Conservation (phyloP, 1,139 yeast species). For the Taphrina deformans region DNA sequence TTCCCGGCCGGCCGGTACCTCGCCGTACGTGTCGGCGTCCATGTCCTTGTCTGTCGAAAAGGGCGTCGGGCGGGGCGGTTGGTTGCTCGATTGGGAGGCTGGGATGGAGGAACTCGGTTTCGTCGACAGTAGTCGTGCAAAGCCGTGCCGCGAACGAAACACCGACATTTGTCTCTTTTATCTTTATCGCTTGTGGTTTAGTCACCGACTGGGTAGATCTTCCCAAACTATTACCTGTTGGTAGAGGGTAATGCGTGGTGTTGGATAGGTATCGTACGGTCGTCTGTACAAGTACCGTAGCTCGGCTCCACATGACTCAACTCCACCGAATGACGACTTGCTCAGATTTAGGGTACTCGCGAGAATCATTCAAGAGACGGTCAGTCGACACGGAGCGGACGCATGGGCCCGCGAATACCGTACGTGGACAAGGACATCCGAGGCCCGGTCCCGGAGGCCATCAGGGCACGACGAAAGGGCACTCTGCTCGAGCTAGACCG, state of each 20-base stretch:
- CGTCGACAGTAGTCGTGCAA: not conserved
- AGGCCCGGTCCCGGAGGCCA: slow-evolving; percentile 12
- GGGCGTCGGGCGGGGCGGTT: slow-evolving; percentile 8
- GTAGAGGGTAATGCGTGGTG: no score
- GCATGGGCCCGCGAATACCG: slow-evolving; percentile 12
- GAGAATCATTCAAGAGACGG: no score
- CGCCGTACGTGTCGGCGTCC: slow-evolving; percentile 15
- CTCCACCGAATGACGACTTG: no score
- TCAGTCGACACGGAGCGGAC: no score
- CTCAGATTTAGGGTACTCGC: no score
- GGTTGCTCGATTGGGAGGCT: slow-evolving; percentile 8
- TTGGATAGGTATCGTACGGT: no score
- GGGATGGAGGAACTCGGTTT: slow-evolving; percentile 18
- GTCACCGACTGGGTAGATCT: no score
- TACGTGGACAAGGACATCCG: slow-evolving; percentile 4
- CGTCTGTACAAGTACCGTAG: no score
- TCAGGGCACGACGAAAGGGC: slow-evolving; percentile 18
- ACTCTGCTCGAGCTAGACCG: slow-evolving; percentile 23
- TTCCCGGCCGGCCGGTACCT: slow-evolving; percentile 6
- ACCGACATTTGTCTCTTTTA: not conserved
- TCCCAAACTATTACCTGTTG: no score
- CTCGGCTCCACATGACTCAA: not conserved
- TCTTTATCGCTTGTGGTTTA: no score
- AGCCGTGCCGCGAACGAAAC: no score
- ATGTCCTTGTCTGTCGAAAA: not conserved